Percentiles rank a stretch among this genome's conserved stretches.
phyloP scores from a whole-genome alignment of 768 basidiomycete genomes.

The Tricholoma flavovirens region DNA sequence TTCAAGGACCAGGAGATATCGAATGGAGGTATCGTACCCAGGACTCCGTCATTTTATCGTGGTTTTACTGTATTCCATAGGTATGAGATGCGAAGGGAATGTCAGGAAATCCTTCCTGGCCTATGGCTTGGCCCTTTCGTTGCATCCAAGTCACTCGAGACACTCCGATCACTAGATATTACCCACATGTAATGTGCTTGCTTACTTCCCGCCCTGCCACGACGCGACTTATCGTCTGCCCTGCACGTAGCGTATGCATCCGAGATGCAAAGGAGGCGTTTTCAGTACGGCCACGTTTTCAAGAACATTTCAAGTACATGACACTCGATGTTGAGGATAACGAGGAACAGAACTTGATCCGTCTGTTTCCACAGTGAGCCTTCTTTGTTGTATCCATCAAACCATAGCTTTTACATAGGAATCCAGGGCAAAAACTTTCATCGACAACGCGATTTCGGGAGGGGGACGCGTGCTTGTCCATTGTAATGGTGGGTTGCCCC shows the following conservation, averaged over 20 bases:
- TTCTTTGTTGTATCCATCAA: not conserved
- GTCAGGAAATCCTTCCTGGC: constrained; percentile 84
- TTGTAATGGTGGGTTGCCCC: constrained; percentile 63
- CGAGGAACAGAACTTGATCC: constrained; percentile 92
- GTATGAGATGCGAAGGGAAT: constrained; percentile 95
- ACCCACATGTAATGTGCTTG: constrained; percentile 67
- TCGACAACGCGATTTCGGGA: constrained; percentile 54
- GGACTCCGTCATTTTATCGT: not conserved
- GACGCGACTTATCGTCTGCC: constrained; percentile 13
- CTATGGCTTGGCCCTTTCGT: constrained; percentile 85
- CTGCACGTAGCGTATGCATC: constrained; percentile 68
- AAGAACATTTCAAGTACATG: constrained; percentile 71
- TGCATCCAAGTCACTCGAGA: constrained; percentile 76
- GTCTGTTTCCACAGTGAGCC: constrained; percentile 78
- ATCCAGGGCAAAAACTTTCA: constrained; percentile 68
- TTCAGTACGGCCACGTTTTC: constrained; percentile 82
- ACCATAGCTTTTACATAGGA: not conserved
- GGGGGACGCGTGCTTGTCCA: constrained; percentile 82
- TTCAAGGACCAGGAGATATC: constrained; percentile 76
- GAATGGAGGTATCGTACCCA: constrained; percentile 68
- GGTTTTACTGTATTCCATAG: constrained; percentile 28
- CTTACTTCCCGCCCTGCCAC: constrained; percentile 5
- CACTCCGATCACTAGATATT: constrained; percentile 57
- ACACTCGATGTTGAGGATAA: constrained; percentile 85
- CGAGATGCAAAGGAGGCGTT: constrained; percentile 87